These are phyloP conservation scores for Fragilaria crotonensis DNA, from an alignment of 108 stramenopile genomes.

Conservation along the genomic window DNA sequence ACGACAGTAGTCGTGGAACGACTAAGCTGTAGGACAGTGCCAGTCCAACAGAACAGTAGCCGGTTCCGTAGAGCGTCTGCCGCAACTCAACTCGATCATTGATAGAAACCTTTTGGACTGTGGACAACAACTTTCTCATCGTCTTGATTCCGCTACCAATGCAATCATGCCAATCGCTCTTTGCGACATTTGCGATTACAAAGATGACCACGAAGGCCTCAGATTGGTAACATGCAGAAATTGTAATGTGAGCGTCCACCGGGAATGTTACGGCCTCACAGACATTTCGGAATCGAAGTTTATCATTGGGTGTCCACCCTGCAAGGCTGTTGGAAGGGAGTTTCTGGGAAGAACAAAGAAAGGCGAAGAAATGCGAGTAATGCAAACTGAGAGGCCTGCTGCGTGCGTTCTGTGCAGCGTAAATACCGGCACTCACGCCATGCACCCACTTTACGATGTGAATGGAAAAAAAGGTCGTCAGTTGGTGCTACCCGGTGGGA, in stretches of 20 bases:
- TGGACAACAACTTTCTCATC: no score
- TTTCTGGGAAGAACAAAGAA: slow-evolving; percentile 2
- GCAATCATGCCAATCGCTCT: background rate
- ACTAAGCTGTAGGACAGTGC: no score
- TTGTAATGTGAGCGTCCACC: slow-evolving; percentile 15
- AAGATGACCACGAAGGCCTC: slow-evolving; percentile 12
- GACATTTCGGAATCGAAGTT: background rate
- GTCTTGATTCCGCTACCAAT: no score
- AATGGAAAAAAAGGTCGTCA: slow-evolving; percentile 33
- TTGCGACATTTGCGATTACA: slow-evolving; percentile 20
- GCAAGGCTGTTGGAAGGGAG: slow-evolving; percentile 10
- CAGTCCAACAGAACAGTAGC: no score
- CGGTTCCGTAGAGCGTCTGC: no score
- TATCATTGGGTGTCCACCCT: slow-evolving; percentile 18
- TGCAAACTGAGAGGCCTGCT: slow-evolving; percentile 16
- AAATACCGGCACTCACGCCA: slow-evolving; percentile 31
- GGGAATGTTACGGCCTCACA: slow-evolving; percentile 20
- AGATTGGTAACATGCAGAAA: slow-evolving; percentile 9
- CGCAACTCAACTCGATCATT: no score
- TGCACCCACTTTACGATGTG: slow-evolving; percentile 45
- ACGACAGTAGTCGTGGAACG: no score
- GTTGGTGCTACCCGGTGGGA: slow-evolving; percentile 12
- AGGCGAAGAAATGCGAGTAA: background rate
- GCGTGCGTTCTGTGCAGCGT: slow-evolving; percentile 34
- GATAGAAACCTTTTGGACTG: no score